Conservation (phyloP, 164 flowering plant species). For the Kalanchoe fedtschenkoi region DNA sequence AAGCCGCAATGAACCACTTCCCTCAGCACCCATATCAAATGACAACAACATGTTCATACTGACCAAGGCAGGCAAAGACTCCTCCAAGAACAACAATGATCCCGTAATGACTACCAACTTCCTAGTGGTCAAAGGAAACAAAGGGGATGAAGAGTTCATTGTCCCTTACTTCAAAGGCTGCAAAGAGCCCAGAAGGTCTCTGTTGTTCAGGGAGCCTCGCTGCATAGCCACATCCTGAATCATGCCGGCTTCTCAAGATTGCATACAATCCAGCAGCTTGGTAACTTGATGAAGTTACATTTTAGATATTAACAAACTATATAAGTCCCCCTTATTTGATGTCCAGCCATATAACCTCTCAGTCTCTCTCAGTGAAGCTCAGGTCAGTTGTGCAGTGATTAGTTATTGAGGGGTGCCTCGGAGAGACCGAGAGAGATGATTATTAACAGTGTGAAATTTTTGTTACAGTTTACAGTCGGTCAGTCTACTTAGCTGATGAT, state of each 20-base stretch:
- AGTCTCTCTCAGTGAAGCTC: not conserved
- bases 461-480: constrained; percentile 1
- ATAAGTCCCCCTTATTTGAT: not conserved
- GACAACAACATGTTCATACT: not conserved
- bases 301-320: not conserved
- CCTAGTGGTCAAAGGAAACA: not conserved
- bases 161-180: constrained; percentile 6
- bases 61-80: not conserved
- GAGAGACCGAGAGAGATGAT: constrained; percentile 1
- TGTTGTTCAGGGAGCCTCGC: not conserved
- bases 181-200: constrained; percentile 5
- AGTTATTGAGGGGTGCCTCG: not conserved
- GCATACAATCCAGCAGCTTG: not conserved
- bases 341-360: not conserved
- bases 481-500: constrained; percentile 1
- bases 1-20: constrained; percentile 25
- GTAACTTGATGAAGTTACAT: not conserved
- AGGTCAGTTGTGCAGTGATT: not conserved
- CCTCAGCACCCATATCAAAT: constrained; percentile 5
- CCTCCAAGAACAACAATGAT: not conserved
- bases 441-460: constrained; percentile 3
- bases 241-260: not conserved
- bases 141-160: not conserved
- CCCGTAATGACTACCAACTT: not conserved
- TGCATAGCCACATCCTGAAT: constrained; percentile 9